phyloP scores from a whole-genome alignment of 177 flowering plant genomes.

The Vitis hybrid region DNA sequence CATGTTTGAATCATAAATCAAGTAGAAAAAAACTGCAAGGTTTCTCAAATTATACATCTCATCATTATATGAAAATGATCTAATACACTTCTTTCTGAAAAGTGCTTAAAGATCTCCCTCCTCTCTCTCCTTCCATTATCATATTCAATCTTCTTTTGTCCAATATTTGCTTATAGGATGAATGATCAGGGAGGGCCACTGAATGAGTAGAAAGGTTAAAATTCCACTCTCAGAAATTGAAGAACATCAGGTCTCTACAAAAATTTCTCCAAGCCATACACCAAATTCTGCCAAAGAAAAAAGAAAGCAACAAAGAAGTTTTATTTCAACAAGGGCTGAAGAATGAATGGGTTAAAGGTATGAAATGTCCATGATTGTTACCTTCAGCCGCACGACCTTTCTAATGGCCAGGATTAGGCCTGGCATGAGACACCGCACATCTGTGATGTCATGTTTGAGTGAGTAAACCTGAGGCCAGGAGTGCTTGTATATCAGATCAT shows the following conservation, averaged over 20 bases:
- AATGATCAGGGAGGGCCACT: not conserved
- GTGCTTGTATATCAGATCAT: conserved; percentile 6
- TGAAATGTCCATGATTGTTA: conserved; percentile 15
- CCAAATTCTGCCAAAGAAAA: conserved; percentile 57
- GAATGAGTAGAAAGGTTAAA: not conserved
- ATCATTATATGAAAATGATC: not conserved
- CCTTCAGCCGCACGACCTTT: conserved; percentile 83
- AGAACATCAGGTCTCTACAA: conserved; percentile 26
- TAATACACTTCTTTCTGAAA: not conserved
- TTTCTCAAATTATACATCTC: not conserved
- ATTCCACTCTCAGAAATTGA: not conserved
- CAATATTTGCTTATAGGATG: conserved; percentile 11
- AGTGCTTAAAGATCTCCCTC: not conserved
- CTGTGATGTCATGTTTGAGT: conserved; percentile 71
- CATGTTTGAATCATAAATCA: not conserved
- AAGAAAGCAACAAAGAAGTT: not conserved
- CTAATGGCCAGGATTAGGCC: conserved; percentile 81
- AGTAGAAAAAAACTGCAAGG: not conserved
- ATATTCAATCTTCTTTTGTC: not conserved
- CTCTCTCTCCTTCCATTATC: not conserved
- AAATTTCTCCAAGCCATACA: conserved; percentile 85
- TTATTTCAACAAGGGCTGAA: not conserved
- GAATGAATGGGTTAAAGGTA: conserved; percentile 1
- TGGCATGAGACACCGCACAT: conserved; percentile 82
- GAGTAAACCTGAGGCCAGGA: conserved; percentile 51